phyloP scores from a whole-genome alignment of 176 grass and related monocot species.

The Rhynchospora tenuis region DNA sequence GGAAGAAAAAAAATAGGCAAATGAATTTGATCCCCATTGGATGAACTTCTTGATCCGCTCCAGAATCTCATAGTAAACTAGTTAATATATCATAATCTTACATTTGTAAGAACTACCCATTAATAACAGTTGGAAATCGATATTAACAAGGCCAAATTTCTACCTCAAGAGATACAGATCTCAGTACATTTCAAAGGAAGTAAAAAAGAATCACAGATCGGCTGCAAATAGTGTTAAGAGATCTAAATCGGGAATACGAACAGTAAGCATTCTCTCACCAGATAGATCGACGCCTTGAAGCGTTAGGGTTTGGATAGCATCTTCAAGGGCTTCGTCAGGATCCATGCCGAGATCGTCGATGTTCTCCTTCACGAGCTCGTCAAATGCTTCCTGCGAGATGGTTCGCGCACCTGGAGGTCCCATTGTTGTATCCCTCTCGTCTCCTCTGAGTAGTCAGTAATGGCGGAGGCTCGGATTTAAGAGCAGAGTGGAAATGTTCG shows the following conservation, averaged over 20 bases:
- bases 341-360: slow-evolving; percentile 98
- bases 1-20: no score
- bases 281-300: slow-evolving; percentile 85
- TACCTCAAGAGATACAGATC: neutral
- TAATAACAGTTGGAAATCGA: neutral
- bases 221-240: neutral
- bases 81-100: neutral
- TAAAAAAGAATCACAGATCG: neutral
- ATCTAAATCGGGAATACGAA: neutral
- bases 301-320: slow-evolving; percentile 75
- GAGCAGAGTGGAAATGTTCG: neutral
- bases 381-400: slow-evolving; percentile 92
- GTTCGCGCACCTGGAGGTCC: slow-evolving; percentile 38
- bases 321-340: slow-evolving; percentile 72
- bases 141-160: neutral
- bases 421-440: slow-evolving; percentile 15
- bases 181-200: neutral
- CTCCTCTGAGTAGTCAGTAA: neutral
- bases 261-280: slow-evolving; percentile 28
- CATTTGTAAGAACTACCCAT: neutral
- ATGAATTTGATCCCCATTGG: no score
- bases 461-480: neutral
- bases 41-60: no score
- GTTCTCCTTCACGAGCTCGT: slow-evolving; percentile 82
- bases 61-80: neutral